Evolutionary conservation across 805 yeast species (phyloP).

Genomic region (Teunomyces tritomae): DNA sequence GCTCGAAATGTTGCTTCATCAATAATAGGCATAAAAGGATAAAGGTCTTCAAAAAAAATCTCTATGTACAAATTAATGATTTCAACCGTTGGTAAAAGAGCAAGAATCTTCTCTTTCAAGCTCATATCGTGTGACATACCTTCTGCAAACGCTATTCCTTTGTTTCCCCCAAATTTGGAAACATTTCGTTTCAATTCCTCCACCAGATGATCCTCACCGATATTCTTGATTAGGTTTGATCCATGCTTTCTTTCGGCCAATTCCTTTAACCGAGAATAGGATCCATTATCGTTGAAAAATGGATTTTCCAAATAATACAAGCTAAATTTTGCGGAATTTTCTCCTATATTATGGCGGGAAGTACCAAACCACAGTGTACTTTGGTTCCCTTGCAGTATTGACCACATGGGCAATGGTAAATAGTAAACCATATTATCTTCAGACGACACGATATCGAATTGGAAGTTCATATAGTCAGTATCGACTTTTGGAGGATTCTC

Average conservation of each 20-base stretch:
- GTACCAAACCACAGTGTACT: conserved; percentile 16
- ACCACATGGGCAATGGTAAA: conserved; percentile 12
- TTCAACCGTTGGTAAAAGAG: not conserved
- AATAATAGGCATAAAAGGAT: not conserved
- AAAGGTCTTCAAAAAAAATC: not conserved
- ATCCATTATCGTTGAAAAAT: not conserved
- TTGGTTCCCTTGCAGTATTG: conserved; percentile 18
- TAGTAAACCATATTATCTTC: not conserved
- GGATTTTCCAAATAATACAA: conserved; percentile 3
- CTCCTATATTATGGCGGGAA: conserved; percentile 6
- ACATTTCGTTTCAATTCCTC: conserved; percentile 1
- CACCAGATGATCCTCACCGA: conserved; percentile 1
- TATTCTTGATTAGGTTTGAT: not conserved
- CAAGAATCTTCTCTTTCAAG: not conserved
- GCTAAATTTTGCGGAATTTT: conserved; percentile 4
- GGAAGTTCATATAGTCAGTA: conserved; percentile 7
- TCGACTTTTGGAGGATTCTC: conserved; percentile 4
- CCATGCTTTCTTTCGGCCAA: conserved; percentile 3
- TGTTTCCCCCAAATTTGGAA: conserved; percentile 9
- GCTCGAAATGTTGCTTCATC: not conserved
- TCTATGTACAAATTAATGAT: not conserved
- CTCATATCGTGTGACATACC: not conserved
- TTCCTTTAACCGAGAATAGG: conserved; percentile 2
- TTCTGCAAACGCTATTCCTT: conserved; percentile 8
- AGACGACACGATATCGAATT: not conserved